These are phyloP conservation scores for Parachlorella kessleri DNA, from an alignment of 139 green algal species.

Conservation along the genomic window DNA sequence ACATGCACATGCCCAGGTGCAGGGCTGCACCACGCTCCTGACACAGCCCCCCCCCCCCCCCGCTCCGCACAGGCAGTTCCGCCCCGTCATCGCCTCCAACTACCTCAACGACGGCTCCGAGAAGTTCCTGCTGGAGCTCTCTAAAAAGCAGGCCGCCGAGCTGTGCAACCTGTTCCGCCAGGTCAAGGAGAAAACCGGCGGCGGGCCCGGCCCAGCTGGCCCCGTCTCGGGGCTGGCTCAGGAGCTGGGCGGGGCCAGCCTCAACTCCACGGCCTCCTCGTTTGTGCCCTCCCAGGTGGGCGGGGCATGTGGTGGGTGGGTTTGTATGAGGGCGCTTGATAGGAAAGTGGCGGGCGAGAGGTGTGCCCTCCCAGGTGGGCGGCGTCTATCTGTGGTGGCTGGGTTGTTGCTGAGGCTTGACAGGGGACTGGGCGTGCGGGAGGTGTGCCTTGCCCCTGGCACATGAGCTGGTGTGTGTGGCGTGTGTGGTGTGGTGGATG, in stretches of 20 bases:
- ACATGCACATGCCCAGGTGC: no score
- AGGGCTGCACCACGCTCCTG: background rate
- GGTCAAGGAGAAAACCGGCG: background rate
- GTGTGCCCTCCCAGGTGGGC: no score
- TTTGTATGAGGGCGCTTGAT: no score
- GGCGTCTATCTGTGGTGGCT: no score
- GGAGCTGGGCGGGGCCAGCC: background rate
- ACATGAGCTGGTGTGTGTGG: no score
- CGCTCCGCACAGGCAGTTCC: background rate
- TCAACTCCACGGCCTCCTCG: background rate
- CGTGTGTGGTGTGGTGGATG: no score
- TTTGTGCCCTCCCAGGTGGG: background rate
- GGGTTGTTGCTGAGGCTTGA: no score
- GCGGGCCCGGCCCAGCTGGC: no score
- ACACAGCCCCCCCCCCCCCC: background rate
- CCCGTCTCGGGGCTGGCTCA: background rate
- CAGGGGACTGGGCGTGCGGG: no score
- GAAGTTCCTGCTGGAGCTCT: slow-evolving; percentile 25
- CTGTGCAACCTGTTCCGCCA: slow-evolving; percentile 20
- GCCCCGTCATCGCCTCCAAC: slow-evolving; percentile 3
- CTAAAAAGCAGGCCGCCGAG: slow-evolving; percentile 28
- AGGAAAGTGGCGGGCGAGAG: no score
- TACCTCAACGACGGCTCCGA: slow-evolving; percentile 9
- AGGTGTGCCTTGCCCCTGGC: no score
- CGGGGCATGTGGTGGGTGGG: background rate